Conservation (phyloP, 805 yeast genomes). For the Phaffomyces opuntiae region DNA sequence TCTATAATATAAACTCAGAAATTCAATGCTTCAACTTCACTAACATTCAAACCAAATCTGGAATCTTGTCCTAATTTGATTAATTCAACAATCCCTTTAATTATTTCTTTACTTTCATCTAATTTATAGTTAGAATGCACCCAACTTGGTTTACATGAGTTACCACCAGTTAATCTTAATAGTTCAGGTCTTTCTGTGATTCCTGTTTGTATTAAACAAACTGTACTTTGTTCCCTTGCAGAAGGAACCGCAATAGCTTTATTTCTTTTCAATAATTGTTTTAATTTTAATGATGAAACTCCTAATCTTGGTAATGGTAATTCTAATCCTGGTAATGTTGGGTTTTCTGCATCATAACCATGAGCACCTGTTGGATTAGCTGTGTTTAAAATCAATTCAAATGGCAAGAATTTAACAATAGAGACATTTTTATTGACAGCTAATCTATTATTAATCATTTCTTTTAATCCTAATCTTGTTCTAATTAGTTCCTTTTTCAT, state of each 20-base stretch:
- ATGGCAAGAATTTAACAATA: conserved; percentile 66
- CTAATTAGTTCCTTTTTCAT: conserved; percentile 51
- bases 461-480: conserved; percentile 70
- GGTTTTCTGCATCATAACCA: conserved; percentile 61
- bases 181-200: conserved; percentile 45
- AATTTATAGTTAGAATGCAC: conserved; percentile 74
- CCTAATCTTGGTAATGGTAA: conserved; percentile 71
- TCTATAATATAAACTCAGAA: conserved; percentile 6
- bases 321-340: conserved; percentile 66
- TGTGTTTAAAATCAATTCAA: conserved; percentile 53
- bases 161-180: conserved; percentile 78
- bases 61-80: conserved; percentile 56
- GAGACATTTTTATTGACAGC: conserved; percentile 69
- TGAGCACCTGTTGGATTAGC: conserved; percentile 61
- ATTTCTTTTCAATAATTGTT: conserved; percentile 44
- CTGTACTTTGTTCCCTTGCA: conserved; percentile 76
- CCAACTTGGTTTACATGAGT: conserved; percentile 73
- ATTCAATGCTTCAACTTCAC: conserved; percentile 56
- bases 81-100: conserved; percentile 45
- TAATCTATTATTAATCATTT: conserved; percentile 72
- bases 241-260: conserved; percentile 47
- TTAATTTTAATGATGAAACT: conserved; percentile 60
- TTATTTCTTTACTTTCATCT: conserved; percentile 34
- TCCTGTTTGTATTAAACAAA: conserved; percentile 46
- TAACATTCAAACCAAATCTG: conserved; percentile 61